Evolutionary conservation across 192 early-diverging fungal genomes (phyloP).

Genomic region (Coemansia sp.): DNA sequence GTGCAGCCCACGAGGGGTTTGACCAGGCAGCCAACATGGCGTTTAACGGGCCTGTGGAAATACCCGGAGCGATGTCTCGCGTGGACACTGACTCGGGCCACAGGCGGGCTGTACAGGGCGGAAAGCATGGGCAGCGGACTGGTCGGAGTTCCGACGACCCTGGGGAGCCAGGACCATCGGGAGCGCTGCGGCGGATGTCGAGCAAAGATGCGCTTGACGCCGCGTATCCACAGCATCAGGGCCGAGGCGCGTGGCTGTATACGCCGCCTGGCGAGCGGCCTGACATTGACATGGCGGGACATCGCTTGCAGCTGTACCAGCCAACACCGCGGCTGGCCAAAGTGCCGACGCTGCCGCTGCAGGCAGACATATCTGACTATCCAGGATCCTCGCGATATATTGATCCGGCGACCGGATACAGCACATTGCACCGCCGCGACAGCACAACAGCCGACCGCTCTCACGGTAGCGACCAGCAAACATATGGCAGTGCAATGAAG

Average conservation of each 20-base stretch:
- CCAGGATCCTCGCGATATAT: slow-evolving; percentile 1
- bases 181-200: slow-evolving; percentile 5
- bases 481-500: slow-evolving; percentile 1
- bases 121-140: slow-evolving; percentile 3
- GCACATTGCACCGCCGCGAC: slow-evolving; percentile 5
- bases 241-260: slow-evolving; percentile 20
- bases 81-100: neutral
- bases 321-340: slow-evolving; percentile 14
- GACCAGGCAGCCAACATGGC: slow-evolving; percentile 4
- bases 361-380: slow-evolving; percentile 10
- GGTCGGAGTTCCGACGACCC: slow-evolving; percentile 17
- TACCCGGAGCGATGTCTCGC: slow-evolving; percentile 7
- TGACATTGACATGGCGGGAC: neutral
- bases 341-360: slow-evolving; percentile 14
- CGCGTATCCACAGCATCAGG: neutral
- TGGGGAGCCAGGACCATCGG: neutral
- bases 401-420: slow-evolving; percentile 4
- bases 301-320: slow-evolving; percentile 12
- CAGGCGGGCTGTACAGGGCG: neutral
- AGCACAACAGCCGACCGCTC: slow-evolving; percentile 9
- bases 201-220: slow-evolving; percentile 10
- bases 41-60: slow-evolving; percentile 21
- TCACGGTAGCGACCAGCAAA: slow-evolving; percentile 16
- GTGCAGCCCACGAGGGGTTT: slow-evolving; percentile 2
- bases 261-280: slow-evolving; percentile 27